Conservation (phyloP, 352 stramenopile species). For the Thraustochytrium striatum region DNA sequence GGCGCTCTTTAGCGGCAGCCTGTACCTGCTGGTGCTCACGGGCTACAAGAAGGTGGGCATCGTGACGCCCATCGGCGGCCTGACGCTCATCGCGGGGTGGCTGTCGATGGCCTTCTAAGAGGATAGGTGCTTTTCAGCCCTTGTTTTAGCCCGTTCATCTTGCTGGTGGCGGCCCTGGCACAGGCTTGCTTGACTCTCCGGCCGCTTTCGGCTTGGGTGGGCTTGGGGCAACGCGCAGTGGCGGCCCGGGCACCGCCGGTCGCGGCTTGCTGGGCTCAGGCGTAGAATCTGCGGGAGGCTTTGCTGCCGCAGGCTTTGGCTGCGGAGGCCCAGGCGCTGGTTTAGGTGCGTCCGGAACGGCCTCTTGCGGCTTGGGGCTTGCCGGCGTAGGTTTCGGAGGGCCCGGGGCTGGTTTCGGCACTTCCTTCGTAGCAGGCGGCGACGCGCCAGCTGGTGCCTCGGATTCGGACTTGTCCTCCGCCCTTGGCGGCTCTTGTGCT, state of each 20-base stretch:
- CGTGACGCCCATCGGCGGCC: constrained; percentile 44
- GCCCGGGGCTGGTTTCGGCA: background rate
- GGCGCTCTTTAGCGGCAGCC: constrained; percentile 28
- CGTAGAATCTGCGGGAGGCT: no score
- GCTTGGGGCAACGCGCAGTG: no score
- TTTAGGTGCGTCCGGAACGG: background rate
- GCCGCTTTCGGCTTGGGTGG: background rate
- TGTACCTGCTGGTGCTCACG: constrained; percentile 45
- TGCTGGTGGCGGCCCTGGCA: background rate
- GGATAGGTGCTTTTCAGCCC: background rate
- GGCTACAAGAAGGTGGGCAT: constrained; percentile 42
- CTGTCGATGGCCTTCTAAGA: constrained; percentile 30
- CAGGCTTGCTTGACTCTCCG: background rate
- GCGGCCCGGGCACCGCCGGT: no score
- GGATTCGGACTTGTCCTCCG: background rate
- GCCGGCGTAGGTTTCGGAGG: background rate
- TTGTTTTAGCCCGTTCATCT: background rate
- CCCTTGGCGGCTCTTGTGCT: background rate
- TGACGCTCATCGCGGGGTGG: constrained; percentile 34
- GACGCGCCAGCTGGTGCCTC: background rate
- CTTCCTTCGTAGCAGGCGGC: background rate
- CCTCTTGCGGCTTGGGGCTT: background rate
- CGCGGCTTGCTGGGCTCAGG: no score
- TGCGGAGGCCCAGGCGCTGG: background rate
- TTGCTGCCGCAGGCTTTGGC: no score